phyloP scores from a whole-genome alignment of 1,139 yeast genomes.

The Kluyveromyces sp. region DNA sequence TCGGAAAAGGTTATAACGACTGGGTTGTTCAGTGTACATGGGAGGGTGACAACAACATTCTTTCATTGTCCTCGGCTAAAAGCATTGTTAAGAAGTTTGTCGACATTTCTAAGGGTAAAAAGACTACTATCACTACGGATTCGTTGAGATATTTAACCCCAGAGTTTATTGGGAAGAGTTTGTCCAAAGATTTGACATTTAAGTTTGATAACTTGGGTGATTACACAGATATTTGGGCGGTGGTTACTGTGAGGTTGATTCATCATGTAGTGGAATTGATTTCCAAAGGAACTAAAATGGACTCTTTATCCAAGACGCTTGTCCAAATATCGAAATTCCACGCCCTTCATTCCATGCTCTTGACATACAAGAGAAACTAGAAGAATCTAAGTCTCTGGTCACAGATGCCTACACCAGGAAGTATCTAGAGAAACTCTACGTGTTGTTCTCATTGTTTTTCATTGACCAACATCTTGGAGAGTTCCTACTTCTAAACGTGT shows the following conservation, averaged over 20 bases:
- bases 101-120: slow-evolving; percentile 33
- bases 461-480: slow-evolving; percentile 71
- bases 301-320: slow-evolving; percentile 51
- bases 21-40: slow-evolving; percentile 97
- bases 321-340: slow-evolving; percentile 54
- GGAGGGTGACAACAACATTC: slow-evolving; percentile 93
- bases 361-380: slow-evolving; percentile 27
- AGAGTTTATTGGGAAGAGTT: slow-evolving; percentile 15
- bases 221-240: slow-evolving; percentile 39
- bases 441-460: slow-evolving; percentile 60
- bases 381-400: slow-evolving; percentile 18
- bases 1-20: slow-evolving; percentile 81
- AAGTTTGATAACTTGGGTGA: slow-evolving; percentile 31
- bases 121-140: slow-evolving; percentile 31
- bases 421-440: slow-evolving; percentile 42
- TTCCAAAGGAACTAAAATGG: slow-evolving; percentile 42
- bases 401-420: slow-evolving; percentile 30
- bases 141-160: slow-evolving; percentile 39
- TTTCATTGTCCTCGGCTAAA: slow-evolving; percentile 78
- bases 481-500: slow-evolving; percentile 60
- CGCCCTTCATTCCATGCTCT: slow-evolving; percentile 45
- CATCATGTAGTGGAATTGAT: slow-evolving; percentile 41
- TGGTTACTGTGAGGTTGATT: slow-evolving; percentile 41
- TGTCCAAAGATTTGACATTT: not conserved
- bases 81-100: slow-evolving; percentile 54